Percentiles rank a stretch among this genome's conserved stretches.
Evolutionary conservation across 2,329 filamentous ascomycete genomes (phyloP).

Genomic region (Pseudocercospora vitis): DNA sequence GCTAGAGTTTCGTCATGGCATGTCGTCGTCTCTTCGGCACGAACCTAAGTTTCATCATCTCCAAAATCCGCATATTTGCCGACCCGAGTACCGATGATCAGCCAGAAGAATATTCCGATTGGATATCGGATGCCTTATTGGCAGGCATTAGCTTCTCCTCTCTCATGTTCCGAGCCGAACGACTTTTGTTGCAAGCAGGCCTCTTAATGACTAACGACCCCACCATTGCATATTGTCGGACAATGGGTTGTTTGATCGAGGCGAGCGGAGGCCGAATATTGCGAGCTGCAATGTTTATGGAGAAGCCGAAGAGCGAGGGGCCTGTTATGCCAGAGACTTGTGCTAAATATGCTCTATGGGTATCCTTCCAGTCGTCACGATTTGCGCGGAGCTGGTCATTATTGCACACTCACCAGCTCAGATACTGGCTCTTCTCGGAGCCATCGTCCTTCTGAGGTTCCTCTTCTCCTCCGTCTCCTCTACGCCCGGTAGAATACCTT

Average conservation of each 20-base stretch:
- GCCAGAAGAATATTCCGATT: not conserved
- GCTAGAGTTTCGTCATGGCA: constrained; percentile 1
- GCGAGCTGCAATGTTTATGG: not conserved
- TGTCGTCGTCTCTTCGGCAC: not conserved
- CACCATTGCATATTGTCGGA: not conserved
- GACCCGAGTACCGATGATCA: not conserved
- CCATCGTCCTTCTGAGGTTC: constrained; percentile 55
- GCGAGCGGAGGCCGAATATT: not conserved
- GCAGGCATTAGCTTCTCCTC: too few species aligned
- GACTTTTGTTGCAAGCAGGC: not conserved
- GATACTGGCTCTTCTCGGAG: constrained; percentile 51
- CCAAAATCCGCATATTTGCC: not conserved
- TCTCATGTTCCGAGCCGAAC: not conserved
- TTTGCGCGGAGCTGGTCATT: not conserved
- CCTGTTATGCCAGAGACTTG: not conserved
- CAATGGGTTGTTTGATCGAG: not conserved
- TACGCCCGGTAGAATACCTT: constrained; percentile 68
- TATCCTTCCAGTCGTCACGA: not conserved
- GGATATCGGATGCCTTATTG: not conserved
- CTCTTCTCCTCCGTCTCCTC: constrained; percentile 53
- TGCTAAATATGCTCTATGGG: not conserved
- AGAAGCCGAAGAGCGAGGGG: not conserved
- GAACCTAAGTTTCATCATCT: not conserved
- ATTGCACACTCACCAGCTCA: constrained; percentile 23
- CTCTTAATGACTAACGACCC: not conserved